Base-by-base conservation (phyloP, 441 rosid genomes). In the Jatropha podagrica region DNA sequence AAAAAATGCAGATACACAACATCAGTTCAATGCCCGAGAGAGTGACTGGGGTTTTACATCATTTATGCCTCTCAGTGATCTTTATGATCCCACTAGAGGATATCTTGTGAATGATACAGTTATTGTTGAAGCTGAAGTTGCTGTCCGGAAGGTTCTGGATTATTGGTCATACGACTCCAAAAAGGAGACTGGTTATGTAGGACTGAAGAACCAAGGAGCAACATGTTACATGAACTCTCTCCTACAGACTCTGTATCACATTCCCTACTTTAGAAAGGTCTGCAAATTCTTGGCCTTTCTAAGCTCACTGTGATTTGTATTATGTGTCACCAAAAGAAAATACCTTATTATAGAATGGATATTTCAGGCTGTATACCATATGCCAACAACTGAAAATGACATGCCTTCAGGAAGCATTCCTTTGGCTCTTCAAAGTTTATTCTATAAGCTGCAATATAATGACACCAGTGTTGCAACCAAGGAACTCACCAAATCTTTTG, bases 341-440 rank as follows among this genome's bases (percentile, higher is more conserved):
- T 52, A 61, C 48, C 75, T 81, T 61, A 75, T 70, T 73, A 65
- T 82, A 64, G 68, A 59, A 10, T 62, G 49, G 20, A 54, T 52
- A 63, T 61, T 87, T 80, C 88, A 94, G 98, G 97, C 98, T 61
- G 98, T 94, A 68, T 94, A 94, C 81, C 98, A 94, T 84, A 94
- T 92, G 98, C 98, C 98, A 62, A 92, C 98, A 65, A 90, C 98
- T 71, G 97, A 92, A 85, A 91, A 90, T 88, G 98, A 92, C 82
- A 82, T 86, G 77, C 98, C 98, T 55, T 77, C 91, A 2, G 96
- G 92, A 70, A 94, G 97, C 85, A 94, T 94, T 81, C 96, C 97
- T 69, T 82, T 94, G 88, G 98, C 97, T 66, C 86, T 94, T 40
- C 98, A 94, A 82, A 90, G 98, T 84, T 88, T 94, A 79, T 94